Evolutionary conservation across 2,329 filamentous ascomycete species (phyloP), one percentile per base, ranked within the genome.

Genomic region (Xylariaceae sp.): DNA sequence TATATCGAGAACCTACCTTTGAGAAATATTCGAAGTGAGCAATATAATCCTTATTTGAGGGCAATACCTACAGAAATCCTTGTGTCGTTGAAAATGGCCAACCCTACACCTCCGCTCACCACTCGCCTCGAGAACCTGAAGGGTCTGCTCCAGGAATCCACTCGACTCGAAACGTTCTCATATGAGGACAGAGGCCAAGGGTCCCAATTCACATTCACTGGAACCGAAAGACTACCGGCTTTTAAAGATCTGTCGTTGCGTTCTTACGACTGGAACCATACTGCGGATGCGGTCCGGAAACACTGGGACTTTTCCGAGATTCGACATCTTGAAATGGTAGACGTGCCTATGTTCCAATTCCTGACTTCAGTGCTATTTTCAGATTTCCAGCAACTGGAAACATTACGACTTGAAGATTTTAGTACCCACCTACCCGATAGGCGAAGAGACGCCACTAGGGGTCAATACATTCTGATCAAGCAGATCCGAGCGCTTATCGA

Each of bases 191-290:
- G 73, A 9, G 76, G 76, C 1, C 75, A 77, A 48, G 77, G 77
- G 3, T 77, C 73, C 11, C 72, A 67, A 37, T 79, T 81, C 58
- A 55, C 54, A 2, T 80, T 81, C 26, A 32, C 47, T 0, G 55
- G 55, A 0, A 65, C 62, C 15, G 77, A 81, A 49, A 68, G 74
- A 9, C 63, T 81, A 20, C 78, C 78, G 1, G 64, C 77, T 0
- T 61, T 81, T 4, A 61, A 60, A 16, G 70, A 76, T 6, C 65
- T 81, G 3, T 65, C 62, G 1, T 64, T 81, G 30, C 72, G 71
- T 42, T 78, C 75, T 1, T 81, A 81, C 57, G 74, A 80, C 65
- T 81, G 79, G 79, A 66, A 71, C 8, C 79, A 81, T 56, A 65
- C 64, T 1, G 41, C 59, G 0, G 64, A 70, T 2, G 72, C 72